Conservation (phyloP, 805 yeast genomes). For the Nakazawaea laoshanensis region DNA sequence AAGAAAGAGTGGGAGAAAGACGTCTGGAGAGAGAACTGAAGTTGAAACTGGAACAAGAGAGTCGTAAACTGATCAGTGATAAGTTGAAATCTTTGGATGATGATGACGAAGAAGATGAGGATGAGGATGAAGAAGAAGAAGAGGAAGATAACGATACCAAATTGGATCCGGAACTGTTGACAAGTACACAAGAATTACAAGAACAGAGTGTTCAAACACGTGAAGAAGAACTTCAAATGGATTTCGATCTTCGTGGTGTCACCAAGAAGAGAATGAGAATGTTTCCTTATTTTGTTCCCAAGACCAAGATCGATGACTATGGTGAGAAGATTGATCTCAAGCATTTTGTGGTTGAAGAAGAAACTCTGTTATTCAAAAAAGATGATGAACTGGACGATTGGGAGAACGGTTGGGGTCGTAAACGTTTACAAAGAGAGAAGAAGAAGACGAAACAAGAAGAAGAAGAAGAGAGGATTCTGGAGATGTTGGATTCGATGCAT, state of each 20-base stretch:
- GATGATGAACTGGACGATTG: constrained; percentile 11
- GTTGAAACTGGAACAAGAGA: constrained; percentile 24
- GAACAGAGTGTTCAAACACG: constrained; percentile 15
- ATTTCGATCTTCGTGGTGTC: constrained; percentile 42
- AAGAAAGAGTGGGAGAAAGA: constrained; percentile 33
- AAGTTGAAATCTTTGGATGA: constrained; percentile 16
- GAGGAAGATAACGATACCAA: constrained; percentile 15
- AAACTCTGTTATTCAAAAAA: constrained; percentile 25
- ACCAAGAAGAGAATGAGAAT: constrained; percentile 45
- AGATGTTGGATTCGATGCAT: constrained; percentile 34
- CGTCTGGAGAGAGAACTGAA: constrained; percentile 27
- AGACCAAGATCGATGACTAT: constrained; percentile 72
- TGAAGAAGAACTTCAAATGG: constrained; percentile 38
- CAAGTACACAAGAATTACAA: constrained; percentile 2
- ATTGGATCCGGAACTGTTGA: constrained; percentile 10
- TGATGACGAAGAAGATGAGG: constrained; percentile 14
- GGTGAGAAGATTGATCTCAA: constrained; percentile 69
- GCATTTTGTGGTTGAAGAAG: constrained; percentile 51
- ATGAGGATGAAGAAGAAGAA: constrained; percentile 24
- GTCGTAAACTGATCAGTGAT: constrained; percentile 17
- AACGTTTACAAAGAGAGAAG: constrained; percentile 17
- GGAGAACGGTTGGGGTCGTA: constrained; percentile 26
- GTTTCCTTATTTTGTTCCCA: constrained; percentile 59
- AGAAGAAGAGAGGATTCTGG: constrained; percentile 15
- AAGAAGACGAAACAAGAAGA: constrained; percentile 15